These are phyloP conservation scores for Cyberlindnera lachancei DNA, from an alignment of 805 yeast genomes.

Conservation along the genomic window DNA sequence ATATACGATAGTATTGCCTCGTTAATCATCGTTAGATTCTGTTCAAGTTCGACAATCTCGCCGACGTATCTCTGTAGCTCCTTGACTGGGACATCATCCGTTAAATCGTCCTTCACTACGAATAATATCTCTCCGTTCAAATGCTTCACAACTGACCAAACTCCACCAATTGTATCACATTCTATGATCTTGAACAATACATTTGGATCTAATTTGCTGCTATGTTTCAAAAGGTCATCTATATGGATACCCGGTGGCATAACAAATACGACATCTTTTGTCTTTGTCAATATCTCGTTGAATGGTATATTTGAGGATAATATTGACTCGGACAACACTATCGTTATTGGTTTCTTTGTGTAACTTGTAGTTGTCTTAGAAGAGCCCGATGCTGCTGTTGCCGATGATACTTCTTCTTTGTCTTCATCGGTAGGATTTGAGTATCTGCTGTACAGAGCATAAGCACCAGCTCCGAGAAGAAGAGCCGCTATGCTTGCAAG, in stretches of 20 bases:
- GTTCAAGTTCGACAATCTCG: slow-evolving; percentile 20
- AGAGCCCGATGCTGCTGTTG: too few species aligned
- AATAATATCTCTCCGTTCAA: slow-evolving; percentile 30
- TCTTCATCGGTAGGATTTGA: background rate
- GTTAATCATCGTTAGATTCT: slow-evolving; percentile 16
- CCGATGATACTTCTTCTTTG: background rate
- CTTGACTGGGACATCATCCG: slow-evolving; percentile 22
- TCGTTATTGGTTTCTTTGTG: slow-evolving; percentile 18
- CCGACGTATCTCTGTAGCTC: slow-evolving; percentile 25
- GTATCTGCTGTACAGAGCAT: slow-evolving; percentile 9
- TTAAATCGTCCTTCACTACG: slow-evolving; percentile 22
- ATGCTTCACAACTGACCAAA: slow-evolving; percentile 51
- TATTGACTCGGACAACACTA: slow-evolving; percentile 21
- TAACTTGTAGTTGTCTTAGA: slow-evolving; percentile 7
- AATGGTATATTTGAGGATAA: slow-evolving; percentile 20
- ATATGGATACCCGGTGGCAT: slow-evolving; percentile 25
- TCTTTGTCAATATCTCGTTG: slow-evolving; percentile 17
- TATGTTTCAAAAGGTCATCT: slow-evolving; percentile 9
- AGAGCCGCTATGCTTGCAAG: too few species aligned
- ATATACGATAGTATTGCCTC: slow-evolving; percentile 18
- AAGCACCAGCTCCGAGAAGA: slow-evolving; percentile 7
- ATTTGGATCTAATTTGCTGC: slow-evolving; percentile 21
- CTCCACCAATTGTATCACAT: slow-evolving; percentile 41
- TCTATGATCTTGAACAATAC: slow-evolving; percentile 23
- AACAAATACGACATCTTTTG: slow-evolving; percentile 27